Evolutionary conservation across 495 filamentous ascomycete species (phyloP), one percentile per base, ranked within the genome.

Genomic region (Penicillium daleae): DNA sequence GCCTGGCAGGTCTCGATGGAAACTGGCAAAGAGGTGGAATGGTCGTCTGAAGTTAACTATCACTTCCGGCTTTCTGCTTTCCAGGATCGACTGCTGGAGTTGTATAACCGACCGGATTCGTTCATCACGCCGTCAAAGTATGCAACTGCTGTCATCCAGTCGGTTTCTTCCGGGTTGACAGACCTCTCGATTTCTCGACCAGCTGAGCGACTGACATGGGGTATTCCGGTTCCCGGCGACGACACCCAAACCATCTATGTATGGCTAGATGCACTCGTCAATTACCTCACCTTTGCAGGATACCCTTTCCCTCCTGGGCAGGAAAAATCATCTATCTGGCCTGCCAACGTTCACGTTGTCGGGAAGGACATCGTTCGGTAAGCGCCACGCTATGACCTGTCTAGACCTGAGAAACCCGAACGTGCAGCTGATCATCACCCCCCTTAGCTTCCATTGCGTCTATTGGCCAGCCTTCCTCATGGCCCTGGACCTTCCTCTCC

Each of bases 381-480:
- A 56, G 78, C 62, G 44, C 42, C 60, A 54, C 31, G 52, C 48
- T 57, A 46, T 56, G 24, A 22, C 61, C 56, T 60, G 7, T 31
- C 29, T 31, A 31, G 29, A 49, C 63, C 54, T 57, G 33, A 26
- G 4, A 44, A 33, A 26, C 48, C 35, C 26, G 42, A 24, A 49
- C 53, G 22, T 55, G 57, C 48, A 48, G 55, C 61, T 72, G 57
- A 72, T 65, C 46, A 57, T 29, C 57, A 27, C 21, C 40, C 27
- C 40, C 27, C 19, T 15, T 59, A 84, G 81, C 26, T 99, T 99
- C 75, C 96, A 99, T 75, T 91, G 90, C 76, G 89, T 99, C 27
- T 99, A 98, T 81, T 99, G 95, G 95, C 95, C 95, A 1, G 95
- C 95, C 2, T 89, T 99, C 69, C 89, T 99, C 31, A 87, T 99